Base-by-base conservation (phyloP, 805 yeast genomes). In the Candida khao-thaluensis region DNA sequence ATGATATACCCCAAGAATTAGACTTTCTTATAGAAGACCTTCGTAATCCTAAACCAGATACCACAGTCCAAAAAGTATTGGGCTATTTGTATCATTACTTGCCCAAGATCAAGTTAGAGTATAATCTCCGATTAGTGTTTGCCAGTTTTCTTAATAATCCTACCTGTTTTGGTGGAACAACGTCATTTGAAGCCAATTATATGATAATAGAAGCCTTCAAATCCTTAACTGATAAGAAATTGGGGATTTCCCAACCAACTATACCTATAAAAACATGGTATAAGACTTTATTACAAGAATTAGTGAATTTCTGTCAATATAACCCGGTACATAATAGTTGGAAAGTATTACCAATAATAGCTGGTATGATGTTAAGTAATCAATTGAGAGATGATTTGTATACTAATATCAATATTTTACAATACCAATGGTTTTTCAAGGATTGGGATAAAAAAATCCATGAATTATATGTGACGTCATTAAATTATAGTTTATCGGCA, bases 11-110 rank as follows among this genome's bases (percentile, higher is more conserved):
- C 2, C 69, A 69, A 40, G 78, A 72, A 33, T 57, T 77, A 27
- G 82, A 77, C 51, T 71, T 57, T 40, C 48, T 77, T 22, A 56
- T 76, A 8, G 51, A 71, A 41, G 74, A 74, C 16, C 49, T 77
- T 17, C 44, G 72, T 23, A 56, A 58, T 43, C 79, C 81, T 0
- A 52, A 48, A 15, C 45, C 59, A 1, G 51, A 59, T 7, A 52
- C 56, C 43, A 59, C 62, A 23, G 60, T 51, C 26, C 54, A 51
- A 15, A 60, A 57, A 39, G 49, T 69, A 4, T 47, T 75, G 12
- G 74, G 80, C 1, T 72, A 74, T 50, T 39, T 77, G 16, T 76
- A 70, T 37, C 71, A 76, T 49, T 76, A 76, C 48, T 53, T 74
- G 37, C 81, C 82, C 1, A 70, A 54, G 33, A 57, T 77, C 36